Evolutionary conservation across 306 rosid species (phyloP).

Genomic region (Prinsepia uniflora): DNA sequence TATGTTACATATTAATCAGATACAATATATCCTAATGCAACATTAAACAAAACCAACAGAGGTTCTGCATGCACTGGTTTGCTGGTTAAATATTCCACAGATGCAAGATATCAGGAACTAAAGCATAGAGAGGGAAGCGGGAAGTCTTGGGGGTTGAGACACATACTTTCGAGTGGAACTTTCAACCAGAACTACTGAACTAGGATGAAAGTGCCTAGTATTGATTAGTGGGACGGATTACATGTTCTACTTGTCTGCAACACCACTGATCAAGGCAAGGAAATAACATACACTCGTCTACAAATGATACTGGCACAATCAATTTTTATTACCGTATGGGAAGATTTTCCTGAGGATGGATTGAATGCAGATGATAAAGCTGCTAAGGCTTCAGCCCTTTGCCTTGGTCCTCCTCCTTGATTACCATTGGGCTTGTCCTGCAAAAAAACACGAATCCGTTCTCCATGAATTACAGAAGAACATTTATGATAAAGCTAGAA

Average conservation of each 20-base stretch:
- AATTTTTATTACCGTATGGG: conserved; percentile 37
- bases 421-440: conserved; percentile 54
- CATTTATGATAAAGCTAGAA: not conserved
- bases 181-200: not conserved
- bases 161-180: not conserved
- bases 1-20: not conserved
- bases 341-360: conserved; percentile 43
- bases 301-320: not conserved
- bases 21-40: not conserved
- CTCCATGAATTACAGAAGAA: conserved; percentile 7
- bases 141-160: too few species aligned
- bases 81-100: not conserved
- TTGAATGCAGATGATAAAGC: conserved; percentile 57
- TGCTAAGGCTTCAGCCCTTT: conserved; percentile 62
- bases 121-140: not conserved
- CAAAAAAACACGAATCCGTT: conserved; percentile 11
- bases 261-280: not conserved
- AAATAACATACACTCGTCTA: not conserved
- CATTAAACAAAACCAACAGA: conserved; percentile 2
- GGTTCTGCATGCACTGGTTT: not conserved
- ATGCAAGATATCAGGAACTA: not conserved
- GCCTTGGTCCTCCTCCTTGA: conserved; percentile 62
- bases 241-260: conserved; percentile 5
- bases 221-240: not conserved
- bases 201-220: not conserved